phyloP scores from a whole-genome alignment of 1,139 yeast species.

The Magnusiomyces clavatus region DNA sequence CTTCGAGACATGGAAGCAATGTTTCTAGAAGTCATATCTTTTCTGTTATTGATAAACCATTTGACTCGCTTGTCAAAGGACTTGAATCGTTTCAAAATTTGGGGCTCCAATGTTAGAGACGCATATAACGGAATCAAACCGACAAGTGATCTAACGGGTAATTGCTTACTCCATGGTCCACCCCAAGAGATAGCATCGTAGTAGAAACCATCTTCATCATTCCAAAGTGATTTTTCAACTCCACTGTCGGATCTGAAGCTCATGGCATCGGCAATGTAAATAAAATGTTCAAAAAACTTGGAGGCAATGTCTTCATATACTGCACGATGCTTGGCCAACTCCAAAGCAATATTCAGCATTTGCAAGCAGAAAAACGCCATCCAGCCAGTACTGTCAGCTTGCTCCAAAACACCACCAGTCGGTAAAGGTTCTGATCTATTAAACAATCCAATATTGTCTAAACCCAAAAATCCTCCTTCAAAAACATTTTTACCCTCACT shows the following conservation, averaged over 20 bases:
- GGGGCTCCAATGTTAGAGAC: constrained; percentile 83
- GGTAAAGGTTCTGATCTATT: constrained; percentile 93
- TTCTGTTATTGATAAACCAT: constrained; percentile 77
- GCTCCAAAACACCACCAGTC: constrained; percentile 86
- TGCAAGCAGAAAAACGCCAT: constrained; percentile 91
- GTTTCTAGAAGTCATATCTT: constrained; percentile 71
- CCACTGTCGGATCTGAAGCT: constrained; percentile 54
- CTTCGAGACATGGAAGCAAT: constrained; percentile 81
- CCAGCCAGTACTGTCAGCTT: constrained; percentile 98
- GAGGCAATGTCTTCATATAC: constrained; percentile 94
- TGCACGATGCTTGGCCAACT: constrained; percentile 75
- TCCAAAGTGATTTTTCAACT: constrained; percentile 68
- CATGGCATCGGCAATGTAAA: constrained; percentile 93
- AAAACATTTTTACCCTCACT: constrained; percentile 82
- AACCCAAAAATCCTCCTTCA: constrained; percentile 92
- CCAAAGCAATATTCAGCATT: constrained; percentile 90
- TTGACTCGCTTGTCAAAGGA: constrained; percentile 77
- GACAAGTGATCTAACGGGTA: constrained; percentile 85
- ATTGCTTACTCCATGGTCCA: constrained; percentile 55
- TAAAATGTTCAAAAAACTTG: constrained; percentile 89
- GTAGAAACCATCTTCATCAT: constrained; percentile 80
- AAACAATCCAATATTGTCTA: constrained; percentile 90
- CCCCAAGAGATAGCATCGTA: constrained; percentile 92
- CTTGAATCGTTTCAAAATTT: constrained; percentile 69
- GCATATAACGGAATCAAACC: constrained; percentile 94